These are phyloP conservation scores for Trichaptum fuscoviolaceum DNA, from an alignment of 768 basidiomycete species.

Conservation along the genomic window DNA sequence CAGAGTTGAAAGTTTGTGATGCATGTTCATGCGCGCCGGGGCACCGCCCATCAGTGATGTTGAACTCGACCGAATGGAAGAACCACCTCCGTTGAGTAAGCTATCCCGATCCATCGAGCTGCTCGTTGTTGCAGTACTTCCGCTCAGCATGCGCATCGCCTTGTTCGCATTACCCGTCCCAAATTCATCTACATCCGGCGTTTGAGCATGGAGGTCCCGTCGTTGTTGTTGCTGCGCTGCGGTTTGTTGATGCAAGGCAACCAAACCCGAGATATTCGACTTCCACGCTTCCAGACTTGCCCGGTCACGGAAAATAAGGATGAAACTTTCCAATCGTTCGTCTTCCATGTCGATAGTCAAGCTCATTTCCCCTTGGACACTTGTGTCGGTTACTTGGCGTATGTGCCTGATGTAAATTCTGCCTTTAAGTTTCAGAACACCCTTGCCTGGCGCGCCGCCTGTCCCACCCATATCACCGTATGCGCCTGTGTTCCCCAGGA, in stretches of 20 bases:
- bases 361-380: conserved; percentile 77
- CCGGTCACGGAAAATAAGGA: conserved; percentile 90
- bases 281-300: conserved; percentile 88
- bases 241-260: conserved; percentile 56
- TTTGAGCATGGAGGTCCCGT: conserved; percentile 29
- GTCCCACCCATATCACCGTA: conserved; percentile 45
- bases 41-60: conserved; percentile 39
- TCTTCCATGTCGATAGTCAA: conserved; percentile 98
- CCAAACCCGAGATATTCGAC: conserved; percentile 72
- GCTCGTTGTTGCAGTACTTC: conserved; percentile 60
- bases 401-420: conserved; percentile 96
- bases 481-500: conserved; percentile 45
- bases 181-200: conserved; percentile 67
- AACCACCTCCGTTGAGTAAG: conserved; percentile 55
- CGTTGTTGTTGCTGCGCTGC: conserved; percentile 21
- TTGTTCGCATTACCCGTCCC: conserved; percentile 56
- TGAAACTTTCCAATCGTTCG: conserved; percentile 88
- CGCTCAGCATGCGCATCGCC: conserved; percentile 75
- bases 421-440: conserved; percentile 87
- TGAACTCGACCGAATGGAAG: conserved; percentile 67
- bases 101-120: conserved; percentile 53
- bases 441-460: conserved; percentile 38
- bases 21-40: background rate
- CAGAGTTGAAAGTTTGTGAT: conserved; percentile 56
- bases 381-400: conserved; percentile 78